A percentile compares a stretch with the other conserved stretches of the same genome.
phyloP scores from a whole-genome alignment of 768 basidiomycete species.

The Lentinula boryana region DNA sequence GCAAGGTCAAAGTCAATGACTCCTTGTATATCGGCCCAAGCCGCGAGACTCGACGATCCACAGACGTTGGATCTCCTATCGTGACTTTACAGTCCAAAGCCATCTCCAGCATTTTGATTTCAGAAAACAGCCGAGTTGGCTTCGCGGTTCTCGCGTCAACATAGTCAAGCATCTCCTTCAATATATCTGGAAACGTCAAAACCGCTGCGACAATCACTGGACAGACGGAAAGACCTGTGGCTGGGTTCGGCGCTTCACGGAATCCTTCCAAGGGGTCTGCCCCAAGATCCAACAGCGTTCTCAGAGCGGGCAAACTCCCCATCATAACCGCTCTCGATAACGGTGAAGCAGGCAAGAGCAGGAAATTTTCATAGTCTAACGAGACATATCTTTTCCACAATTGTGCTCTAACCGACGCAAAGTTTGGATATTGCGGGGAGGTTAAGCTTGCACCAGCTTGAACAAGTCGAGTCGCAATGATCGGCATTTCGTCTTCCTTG shows the following conservation, averaged over 20 bases:
- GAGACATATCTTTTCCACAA: not conserved
- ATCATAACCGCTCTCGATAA: slow-evolving; percentile 8
- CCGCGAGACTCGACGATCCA: slow-evolving; percentile 8
- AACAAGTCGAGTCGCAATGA: not conserved
- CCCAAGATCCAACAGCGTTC: slow-evolving; percentile 3
- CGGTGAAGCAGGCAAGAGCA: slow-evolving; percentile 6
- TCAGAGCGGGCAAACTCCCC: slow-evolving; percentile 4
- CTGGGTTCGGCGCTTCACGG: not conserved
- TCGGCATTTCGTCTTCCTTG: not conserved
- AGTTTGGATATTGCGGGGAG: not conserved
- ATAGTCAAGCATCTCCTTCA: not conserved
- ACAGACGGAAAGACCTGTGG: not conserved
- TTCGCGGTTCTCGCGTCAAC: not conserved
- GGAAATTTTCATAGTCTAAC: slow-evolving; percentile 7
- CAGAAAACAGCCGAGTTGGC: not conserved
- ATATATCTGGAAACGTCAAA: not conserved
- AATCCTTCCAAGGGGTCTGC: slow-evolving; percentile 8
- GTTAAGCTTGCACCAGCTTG: not conserved
- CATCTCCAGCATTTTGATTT: slow-evolving; percentile 1
- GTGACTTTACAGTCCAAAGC: not conserved
- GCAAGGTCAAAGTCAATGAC: slow-evolving; percentile 3
- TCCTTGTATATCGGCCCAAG: slow-evolving; percentile 3
- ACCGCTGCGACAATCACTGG: not conserved
- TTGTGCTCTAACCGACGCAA: not conserved
- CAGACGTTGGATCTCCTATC: slow-evolving; percentile 3